These are phyloP conservation scores for Amoebophrya sp. DNA, from an alignment of 169 alveolate species.

Conservation along the genomic window DNA sequence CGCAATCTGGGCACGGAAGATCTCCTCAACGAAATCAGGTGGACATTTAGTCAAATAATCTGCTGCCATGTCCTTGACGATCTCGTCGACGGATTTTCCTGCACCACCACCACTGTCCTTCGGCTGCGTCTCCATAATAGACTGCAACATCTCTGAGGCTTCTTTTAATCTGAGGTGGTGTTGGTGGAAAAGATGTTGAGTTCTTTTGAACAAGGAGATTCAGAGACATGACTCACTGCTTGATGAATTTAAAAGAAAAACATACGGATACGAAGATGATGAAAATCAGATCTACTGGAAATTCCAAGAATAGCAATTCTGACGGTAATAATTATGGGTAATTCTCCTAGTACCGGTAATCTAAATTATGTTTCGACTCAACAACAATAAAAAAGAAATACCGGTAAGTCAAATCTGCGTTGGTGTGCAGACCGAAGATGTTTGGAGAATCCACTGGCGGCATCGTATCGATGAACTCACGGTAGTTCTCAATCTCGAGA, in stretches of 20 bases:
- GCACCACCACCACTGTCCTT: constrained; percentile 83
- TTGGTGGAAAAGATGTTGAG: too few species aligned
- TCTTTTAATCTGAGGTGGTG: too few species aligned
- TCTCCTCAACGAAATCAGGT: constrained; percentile 71
- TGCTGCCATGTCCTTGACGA: constrained; percentile 76
- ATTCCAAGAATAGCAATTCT: too few species aligned
- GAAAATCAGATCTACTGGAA: too few species aligned
- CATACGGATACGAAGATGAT: too few species aligned
- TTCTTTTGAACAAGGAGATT: too few species aligned
- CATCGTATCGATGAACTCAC: constrained; percentile 72
- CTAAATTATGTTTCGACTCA: too few species aligned
- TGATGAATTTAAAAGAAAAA: too few species aligned
- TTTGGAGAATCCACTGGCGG: constrained; percentile 86
- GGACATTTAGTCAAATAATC: constrained; percentile 72
- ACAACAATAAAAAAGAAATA: too few species aligned
- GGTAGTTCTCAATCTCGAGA: constrained; percentile 72
- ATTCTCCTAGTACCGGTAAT: too few species aligned
- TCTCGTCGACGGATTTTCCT: constrained; percentile 86
- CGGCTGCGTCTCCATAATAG: constrained; percentile 88
- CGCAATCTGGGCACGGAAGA: constrained; percentile 74
- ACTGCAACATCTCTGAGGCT: constrained; percentile 74
- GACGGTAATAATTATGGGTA: too few species aligned
- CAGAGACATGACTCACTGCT: too few species aligned
- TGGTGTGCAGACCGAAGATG: constrained; percentile 83
- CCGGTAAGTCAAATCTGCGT: constrained; percentile 89